Conservation (phyloP, 805 yeast species). For the Zygosaccharomyces kombuchaensis region DNA sequence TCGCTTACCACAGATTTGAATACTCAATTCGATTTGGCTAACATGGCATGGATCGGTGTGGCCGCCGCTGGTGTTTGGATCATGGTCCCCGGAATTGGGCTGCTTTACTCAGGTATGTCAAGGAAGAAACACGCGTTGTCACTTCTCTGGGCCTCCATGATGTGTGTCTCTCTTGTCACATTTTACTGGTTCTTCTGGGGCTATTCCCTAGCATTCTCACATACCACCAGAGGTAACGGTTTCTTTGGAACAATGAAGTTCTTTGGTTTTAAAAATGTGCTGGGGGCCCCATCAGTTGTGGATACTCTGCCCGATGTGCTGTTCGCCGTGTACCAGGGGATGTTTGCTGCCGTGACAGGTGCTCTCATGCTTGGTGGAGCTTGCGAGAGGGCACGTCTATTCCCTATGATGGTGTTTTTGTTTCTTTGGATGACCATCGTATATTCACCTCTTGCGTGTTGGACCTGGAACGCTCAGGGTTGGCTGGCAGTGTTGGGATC, state of each 20-base stretch:
- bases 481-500: slow-evolving; percentile 84
- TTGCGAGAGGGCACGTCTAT: slow-evolving; percentile 92
- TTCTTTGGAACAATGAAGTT: slow-evolving; percentile 80
- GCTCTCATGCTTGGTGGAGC: slow-evolving; percentile 97
- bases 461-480: slow-evolving; percentile 96
- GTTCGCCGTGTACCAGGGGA: slow-evolving; percentile 89
- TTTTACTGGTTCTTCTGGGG: slow-evolving; percentile 99
- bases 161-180: slow-evolving; percentile 75
- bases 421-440: slow-evolving; percentile 94
- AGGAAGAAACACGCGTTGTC: slow-evolving; percentile 96
- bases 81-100: slow-evolving; percentile 95
- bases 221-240: slow-evolving; percentile 51
- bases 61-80: slow-evolving; percentile 85
- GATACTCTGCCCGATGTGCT: slow-evolving; percentile 80
- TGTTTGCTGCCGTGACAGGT: slow-evolving; percentile 94
- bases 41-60: slow-evolving; percentile 81
- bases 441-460: slow-evolving; percentile 91
- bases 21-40: slow-evolving; percentile 62
- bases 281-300: slow-evolving; percentile 73
- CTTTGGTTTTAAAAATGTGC: slow-evolving; percentile 74
- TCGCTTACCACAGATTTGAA: slow-evolving; percentile 69
- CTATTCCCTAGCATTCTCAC: slow-evolving; percentile 81
- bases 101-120: slow-evolving; percentile 87
- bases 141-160: slow-evolving; percentile 87
- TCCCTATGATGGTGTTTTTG: slow-evolving; percentile 93